These are phyloP conservation scores for Schoenoplectus tabernaemontani DNA, from an alignment of 202 grass and related monocot species.

Conservation along the genomic window DNA sequence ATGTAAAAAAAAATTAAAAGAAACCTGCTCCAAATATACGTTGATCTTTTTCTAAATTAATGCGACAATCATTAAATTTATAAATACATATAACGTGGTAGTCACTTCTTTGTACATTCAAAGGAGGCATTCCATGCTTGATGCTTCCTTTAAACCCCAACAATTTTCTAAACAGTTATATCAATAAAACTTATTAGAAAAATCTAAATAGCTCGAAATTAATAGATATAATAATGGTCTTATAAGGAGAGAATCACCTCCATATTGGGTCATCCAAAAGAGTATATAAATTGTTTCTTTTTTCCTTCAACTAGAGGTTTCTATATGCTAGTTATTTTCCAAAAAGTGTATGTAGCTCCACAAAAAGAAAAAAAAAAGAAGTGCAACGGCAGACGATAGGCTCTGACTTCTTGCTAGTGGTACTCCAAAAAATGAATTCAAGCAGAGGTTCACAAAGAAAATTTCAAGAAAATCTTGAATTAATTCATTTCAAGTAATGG, in stretches of 20 bases:
- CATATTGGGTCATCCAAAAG: neutral
- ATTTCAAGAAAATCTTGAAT: neutral
- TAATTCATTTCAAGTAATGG: neutral
- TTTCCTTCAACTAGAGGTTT: neutral
- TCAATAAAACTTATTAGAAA: neutral
- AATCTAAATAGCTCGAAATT: neutral
- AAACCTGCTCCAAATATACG: neutral
- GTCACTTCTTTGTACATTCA: neutral
- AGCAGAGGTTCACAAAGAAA: neutral
- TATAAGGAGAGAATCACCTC: neutral
- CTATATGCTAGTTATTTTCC: neutral
- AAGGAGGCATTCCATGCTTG: neutral
- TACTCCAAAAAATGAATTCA: neutral
- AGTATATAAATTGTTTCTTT: neutral
- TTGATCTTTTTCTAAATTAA: too few relatives aligned
- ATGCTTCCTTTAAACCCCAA: neutral
- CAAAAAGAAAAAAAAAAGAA: too few relatives aligned
- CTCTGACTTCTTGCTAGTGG: neutral
- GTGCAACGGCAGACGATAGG: neutral
- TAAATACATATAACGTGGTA: neutral
- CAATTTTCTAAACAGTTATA: neutral
- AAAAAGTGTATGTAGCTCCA: neutral
- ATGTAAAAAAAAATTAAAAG: too few relatives aligned
- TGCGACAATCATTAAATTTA: neutral
- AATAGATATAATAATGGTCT: neutral